Base-by-base conservation (phyloP, 2,329 filamentous ascomycete species). In the Pseudogymnoascus sp. region DNA sequence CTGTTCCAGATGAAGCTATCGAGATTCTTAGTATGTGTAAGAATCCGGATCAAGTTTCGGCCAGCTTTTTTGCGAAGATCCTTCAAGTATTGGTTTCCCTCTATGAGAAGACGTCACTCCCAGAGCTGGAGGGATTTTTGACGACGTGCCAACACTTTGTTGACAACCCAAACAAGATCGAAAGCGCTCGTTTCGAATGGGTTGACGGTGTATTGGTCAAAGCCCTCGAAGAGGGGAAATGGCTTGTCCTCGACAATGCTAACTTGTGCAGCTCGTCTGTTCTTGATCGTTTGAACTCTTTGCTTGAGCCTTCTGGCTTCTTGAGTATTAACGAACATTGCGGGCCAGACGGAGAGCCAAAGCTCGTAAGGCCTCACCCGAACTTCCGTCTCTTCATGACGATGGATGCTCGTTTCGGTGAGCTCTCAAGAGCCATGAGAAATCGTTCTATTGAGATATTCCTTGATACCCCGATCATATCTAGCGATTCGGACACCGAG, bases 261-360 rank as follows among this genome's bases (percentile, higher is more conserved):
- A 99, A 99, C 71, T 82, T 99, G 63, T 99, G 95, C 77, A 97
- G 89, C 70, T 89, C 93, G 23, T 96, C 93, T 5, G 94, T 99
- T 1, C 82, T 99, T 8, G 94, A 99, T 75, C 84, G 95, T 66
- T 79, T 99, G 61, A 99, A 99, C 74, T 97, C 94, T 0, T 78
- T 99, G 7, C 87, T 97, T 6, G 94, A 99, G 73, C 92, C 92
- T 0, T 88, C 92, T 70, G 94, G 94, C 0, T 87, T 86, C 66
- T 78, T 99, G 21, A 91, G 90, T 69, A 89, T 99, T 73, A 97
- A 97, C 70, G 94, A 99, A 73, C 92, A 97, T 73, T 91, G 90
- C 63, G 90, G 86, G 11, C 83, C 86, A 8, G 86, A 93, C 70
- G 93, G 93, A 33, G 86, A 90, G 69, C 89, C 92, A 10, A 85